phyloP scores from a whole-genome alignment of 2,329 filamentous ascomycete species.

The Colletotrichum theobromicola region DNA sequence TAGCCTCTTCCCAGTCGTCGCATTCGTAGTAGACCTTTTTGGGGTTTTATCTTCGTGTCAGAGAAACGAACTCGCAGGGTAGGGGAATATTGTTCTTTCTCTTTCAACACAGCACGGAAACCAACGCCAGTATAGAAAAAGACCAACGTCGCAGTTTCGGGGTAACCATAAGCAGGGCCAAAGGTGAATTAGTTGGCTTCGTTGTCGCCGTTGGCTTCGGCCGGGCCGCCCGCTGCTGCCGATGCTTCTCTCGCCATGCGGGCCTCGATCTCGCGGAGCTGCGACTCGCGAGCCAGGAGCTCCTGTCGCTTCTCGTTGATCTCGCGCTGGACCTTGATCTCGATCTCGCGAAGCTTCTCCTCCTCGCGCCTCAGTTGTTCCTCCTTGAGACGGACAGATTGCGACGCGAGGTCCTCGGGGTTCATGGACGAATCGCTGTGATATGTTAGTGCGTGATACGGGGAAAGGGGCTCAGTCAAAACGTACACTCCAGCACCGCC shows the following conservation, averaged over 20 bases:
- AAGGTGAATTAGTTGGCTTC: conserved; percentile 49
- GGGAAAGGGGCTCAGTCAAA: not conserved
- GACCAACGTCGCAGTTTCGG: conserved; percentile 47
- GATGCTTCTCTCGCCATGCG: conserved; percentile 90
- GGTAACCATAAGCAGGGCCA: conserved; percentile 25
- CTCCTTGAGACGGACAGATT: conserved; percentile 98
- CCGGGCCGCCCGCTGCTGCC: conserved; percentile 42
- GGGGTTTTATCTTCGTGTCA: conserved; percentile 35
- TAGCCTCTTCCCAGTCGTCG: conserved; percentile 21
- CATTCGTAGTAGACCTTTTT: conserved; percentile 26
- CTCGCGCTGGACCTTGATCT: conserved; percentile 99
- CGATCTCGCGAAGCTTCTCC: conserved; percentile 99
- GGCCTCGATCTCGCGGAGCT: conserved; percentile 98
- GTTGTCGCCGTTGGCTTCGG: conserved; percentile 61
- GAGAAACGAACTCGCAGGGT: conserved; percentile 42
- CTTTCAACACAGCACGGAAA: conserved; percentile 47
- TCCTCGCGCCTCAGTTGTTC: conserved; percentile 98
- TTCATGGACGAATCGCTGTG: conserved; percentile 87
- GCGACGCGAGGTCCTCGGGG: conserved; percentile 93
- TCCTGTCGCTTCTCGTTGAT: conserved; percentile 99
- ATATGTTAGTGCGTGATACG: conserved; percentile 28
- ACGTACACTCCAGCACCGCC: conserved; percentile 87
- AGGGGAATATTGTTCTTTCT: conserved; percentile 49
- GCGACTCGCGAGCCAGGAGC: conserved; percentile 93
- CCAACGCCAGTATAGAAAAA: conserved; percentile 55